Evolutionary conservation across 495 filamentous ascomycete genomes (phyloP), one percentile per base, ranked within the genome.

Genomic region (Pseudomonodictys pantanalensis): DNA sequence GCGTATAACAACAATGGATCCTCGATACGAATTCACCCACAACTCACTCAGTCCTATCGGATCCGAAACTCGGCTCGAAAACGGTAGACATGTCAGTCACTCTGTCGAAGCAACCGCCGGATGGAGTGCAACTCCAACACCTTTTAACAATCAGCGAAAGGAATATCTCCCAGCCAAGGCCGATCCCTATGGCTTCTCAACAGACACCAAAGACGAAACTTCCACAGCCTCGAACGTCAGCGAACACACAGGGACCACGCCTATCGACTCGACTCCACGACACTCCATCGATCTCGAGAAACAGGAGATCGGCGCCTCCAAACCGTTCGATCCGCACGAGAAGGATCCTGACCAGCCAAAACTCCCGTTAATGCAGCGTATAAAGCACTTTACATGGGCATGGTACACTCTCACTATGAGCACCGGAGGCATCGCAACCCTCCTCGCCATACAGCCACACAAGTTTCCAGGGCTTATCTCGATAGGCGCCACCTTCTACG

Each of bases 361-460:
- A 17, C 39, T 60, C 2, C 49, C 58, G n/a, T 54, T 80, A 30
- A 67, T 72, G 8, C 73, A 78, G 53, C 75, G 85, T 4, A 71
- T 87, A 3, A 75, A 80, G 52, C 86, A 87, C 62, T 86, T 87
- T 66, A 88, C 86, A n/a, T 87, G 83, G 81, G 84, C 84, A 23
- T 88, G 84, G 79, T 90, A 84, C 68, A 86, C 83, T 10, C 68
- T 84, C 17, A 84, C 81, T 17, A 88, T 88, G 84, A 81, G 83
- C 33, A 85, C 82, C 1, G 83, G 83, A 10, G 86, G 85, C 9
- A 70, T 89, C 10, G 81, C 86, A 22, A 75, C 88, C 17, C 69
- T 86, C 30, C 73, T 90, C 26, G 77, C 75, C 44, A 75, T 74
- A 50, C 77, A 80, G 18, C 86, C 85, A 1, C 77, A 84, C 61